These are phyloP conservation scores for Cryptococcus floricola DNA, from an alignment of 1,284 basidiomycete species.

Conservation along the genomic window DNA sequence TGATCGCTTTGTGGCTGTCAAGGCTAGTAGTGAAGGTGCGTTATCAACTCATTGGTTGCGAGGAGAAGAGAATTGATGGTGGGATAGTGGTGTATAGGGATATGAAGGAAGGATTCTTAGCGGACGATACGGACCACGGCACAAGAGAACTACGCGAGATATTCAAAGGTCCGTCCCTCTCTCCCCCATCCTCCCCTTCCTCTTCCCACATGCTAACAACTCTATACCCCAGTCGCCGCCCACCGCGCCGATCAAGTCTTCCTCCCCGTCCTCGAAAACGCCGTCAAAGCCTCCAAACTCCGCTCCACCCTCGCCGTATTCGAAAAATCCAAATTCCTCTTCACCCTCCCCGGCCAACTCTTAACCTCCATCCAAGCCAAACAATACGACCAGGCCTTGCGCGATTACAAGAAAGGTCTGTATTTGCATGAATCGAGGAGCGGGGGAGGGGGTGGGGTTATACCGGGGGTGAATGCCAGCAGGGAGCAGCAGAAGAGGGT, in stretches of 20 bases:
- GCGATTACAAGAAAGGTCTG: slow-evolving; percentile 97
- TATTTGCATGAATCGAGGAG: slow-evolving; percentile 83
- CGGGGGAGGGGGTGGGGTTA: slow-evolving; percentile 59
- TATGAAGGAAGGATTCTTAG: slow-evolving; percentile 86
- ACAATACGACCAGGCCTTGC: slow-evolving; percentile 85
- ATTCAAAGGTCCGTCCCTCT: slow-evolving; percentile 63
- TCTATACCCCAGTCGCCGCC: slow-evolving; percentile 54
- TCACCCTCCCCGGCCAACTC: slow-evolving; percentile 92
- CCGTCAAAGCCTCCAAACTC: slow-evolving; percentile 88
- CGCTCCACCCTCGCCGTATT: slow-evolving; percentile 92
- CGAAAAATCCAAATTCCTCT: slow-evolving; percentile 96
- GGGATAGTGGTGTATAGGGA: slow-evolving; percentile 77
- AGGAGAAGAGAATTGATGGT: background rate
- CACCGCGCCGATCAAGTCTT: slow-evolving; percentile 94
- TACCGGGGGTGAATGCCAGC: slow-evolving; percentile 55
- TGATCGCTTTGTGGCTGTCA: slow-evolving; percentile 95
- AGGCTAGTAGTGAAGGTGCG: slow-evolving; percentile 89
- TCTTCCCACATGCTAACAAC: background rate
- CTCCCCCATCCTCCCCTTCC: background rate
- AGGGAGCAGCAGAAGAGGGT: slow-evolving; percentile 80
- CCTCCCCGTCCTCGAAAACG: slow-evolving; percentile 91
- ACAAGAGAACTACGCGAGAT: slow-evolving; percentile 76
- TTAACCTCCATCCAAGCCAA: slow-evolving; percentile 85
- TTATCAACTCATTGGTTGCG: background rate
- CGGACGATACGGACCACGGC: slow-evolving; percentile 72